Base-by-base conservation (phyloP, 2,329 filamentous ascomycete genomes). In the Paraphaeosphaeria minitans region DNA sequence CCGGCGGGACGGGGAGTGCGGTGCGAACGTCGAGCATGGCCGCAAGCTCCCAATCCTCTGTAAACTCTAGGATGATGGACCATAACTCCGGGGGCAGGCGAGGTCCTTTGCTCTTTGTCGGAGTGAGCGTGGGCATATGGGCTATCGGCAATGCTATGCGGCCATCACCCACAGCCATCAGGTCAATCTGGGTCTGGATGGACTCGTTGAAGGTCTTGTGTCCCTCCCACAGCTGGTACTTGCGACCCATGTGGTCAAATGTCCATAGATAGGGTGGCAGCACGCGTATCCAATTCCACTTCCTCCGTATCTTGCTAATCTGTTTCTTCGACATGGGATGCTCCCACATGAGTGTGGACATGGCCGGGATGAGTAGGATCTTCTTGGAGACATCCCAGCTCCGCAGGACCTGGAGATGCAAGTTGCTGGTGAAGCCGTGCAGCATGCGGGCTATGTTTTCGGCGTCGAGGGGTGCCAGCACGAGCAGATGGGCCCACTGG, bases 11-110 rank as follows among this genome's bases (percentile, higher is more conserved):
- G 1, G 87, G 84, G 6, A 97, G 80, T 56, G 86, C 92, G 1
- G 92, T 92, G 70, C 90, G 94, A 46, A 97, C 85, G 57, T 90
- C 88, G 6, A 97, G 81, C 0, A 91, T 89, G 64, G 89, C 89
- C 10, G 94, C 90, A 21, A 96, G 82, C 77, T 97, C 94, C 94
- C 94, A 98, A 75, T 98, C 94, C 45, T 87, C 87, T 0, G 93
- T 86, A 62, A 89, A 87, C 64, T 96, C 91, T 45, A 97, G 87
- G 49, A 98, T 90, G 57, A 94, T 89, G 33, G 89, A 89, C 92
- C 93, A 97, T 41, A 97, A 84, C 77, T 98, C 94, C 0, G 90
- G 87, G 0, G 94, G 94, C 1, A 98, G 80, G 22, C 69, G 70
- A 7, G 70, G 66, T 2, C 72, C 73, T 77, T 78, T 75, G 59